Base-by-base conservation (phyloP, 2,329 filamentous ascomycete species). In the Hypoxylon sp. region DNA sequence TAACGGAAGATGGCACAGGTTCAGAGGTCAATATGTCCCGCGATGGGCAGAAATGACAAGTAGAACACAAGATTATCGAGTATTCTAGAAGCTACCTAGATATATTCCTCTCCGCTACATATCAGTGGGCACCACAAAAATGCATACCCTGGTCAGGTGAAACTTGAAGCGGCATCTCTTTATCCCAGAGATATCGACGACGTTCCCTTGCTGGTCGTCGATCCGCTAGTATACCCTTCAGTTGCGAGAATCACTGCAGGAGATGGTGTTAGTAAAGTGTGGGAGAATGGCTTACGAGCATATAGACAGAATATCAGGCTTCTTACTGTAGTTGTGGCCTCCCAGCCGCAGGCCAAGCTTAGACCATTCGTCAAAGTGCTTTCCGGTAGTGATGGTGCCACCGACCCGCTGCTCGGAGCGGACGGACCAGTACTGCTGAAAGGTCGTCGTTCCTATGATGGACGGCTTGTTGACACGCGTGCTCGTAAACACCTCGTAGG, bases 301-400 rank as follows among this genome's bases (percentile, higher is more conserved):
- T 6, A 8, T 11, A 17, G 24, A 21, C 3, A 20, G 8, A 27
- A 33, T 9, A 46, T n/a, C 3, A 11, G 9, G 21, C 7, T 50
- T 1, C 64, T 60, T 64, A 69, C 66, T 78, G 67, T 85, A 85
- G 67, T 84, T 76, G 63, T 81, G 79, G 21, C 68, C 72, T 2
- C 83, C 83, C 8, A 85, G 64, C 26, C 71, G 74, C 71, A 83
- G 71, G 2, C 82, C 81, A 20, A 72, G 67, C 60, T 77, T 76
- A 9, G 72, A 67, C 83, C 83, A 86, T 20, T 80, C 81, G 61
- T 80, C 76, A 60, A 84, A 85, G 71, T 85, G 83, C 51, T 77
- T 80, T 17, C 72, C 72, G 0, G 77, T 79, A 2, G 78, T 82
- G 47, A 87, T 79, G 1, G 80, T 81, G 1, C 84, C 83, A 18